Base-by-base conservation (phyloP, 1,139 yeast species). In the Wickerhamomyces sp. region DNA sequence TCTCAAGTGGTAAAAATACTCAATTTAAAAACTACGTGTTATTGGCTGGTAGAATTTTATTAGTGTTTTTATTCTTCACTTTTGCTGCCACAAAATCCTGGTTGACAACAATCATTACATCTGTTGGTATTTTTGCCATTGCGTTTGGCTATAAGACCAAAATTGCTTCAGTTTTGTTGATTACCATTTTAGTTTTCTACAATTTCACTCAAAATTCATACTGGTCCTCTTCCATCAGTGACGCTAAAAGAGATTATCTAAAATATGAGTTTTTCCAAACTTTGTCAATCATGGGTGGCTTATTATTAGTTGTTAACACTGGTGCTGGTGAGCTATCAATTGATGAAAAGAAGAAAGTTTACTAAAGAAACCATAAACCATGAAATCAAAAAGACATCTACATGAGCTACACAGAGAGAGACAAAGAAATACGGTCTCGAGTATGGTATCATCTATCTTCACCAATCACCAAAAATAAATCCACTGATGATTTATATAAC, bases 231-330 rank as follows among this genome's bases (percentile, higher is more conserved):
- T 65, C 80, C 43, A 76, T 38, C 6, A 39, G 75, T 51, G 89
- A 85, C 60, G 81, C 94, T 32, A 80, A 84, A 67, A 81, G 97
- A 61, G 99, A 93, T 68, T 88, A 84, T 67, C 72, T 90, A 65
- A 87, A 89, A 65, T 93, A 91, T 66, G 98, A 90, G 65, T 89
- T 88, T 66, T 93, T 88, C 76, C 99, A 93, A 70, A 89, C 96
- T 39, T 75, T 93, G 62, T 85, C 95, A 49, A 93, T 93, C 64
- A 93, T 93, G 48, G 99, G 99, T 45, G 99, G 98, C 2, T 78
- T 93, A 55, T 71, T 93, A 53, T 73, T 93, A 58, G 87, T 94
- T 54, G 96, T 89, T 54, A 89, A 87, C 68, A 89, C 96, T 9
- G 99, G 99, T 54, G 98, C 99, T 37, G 99, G 99, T 43, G 94